Conservation (phyloP, 2,329 filamentous ascomycete species). For the Xylariaceae sp. region DNA sequence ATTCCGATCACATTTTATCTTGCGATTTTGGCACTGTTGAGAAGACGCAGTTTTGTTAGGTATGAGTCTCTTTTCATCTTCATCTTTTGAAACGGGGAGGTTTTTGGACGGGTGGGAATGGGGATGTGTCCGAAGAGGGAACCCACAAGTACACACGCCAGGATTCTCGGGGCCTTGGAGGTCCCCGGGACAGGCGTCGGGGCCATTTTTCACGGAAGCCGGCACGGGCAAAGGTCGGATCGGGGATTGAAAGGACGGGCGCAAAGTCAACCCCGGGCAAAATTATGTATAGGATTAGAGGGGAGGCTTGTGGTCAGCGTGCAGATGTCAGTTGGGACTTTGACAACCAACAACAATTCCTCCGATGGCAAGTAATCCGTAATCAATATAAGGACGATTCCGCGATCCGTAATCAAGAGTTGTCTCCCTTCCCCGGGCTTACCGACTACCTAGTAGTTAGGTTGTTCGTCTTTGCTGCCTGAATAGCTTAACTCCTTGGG, state of each 20-base stretch:
- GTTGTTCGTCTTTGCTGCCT: too few relatives aligned
- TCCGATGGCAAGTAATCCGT: background rate
- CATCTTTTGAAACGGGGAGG: background rate
- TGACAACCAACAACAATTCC: background rate
- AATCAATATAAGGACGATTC: too few relatives aligned
- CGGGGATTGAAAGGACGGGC: background rate
- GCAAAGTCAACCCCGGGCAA: conserved; percentile 4
- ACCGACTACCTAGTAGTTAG: too few relatives aligned
- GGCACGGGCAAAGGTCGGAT: background rate
- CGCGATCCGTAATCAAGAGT: too few relatives aligned
- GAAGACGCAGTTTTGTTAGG: background rate
- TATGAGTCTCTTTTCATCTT: too few relatives aligned
- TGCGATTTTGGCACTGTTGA: conserved; percentile 49
- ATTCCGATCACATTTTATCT: conserved; percentile 57
- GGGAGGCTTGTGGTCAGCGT: background rate
- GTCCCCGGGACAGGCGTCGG: conserved; percentile 19
- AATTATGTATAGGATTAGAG: background rate
- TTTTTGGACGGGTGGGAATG: background rate
- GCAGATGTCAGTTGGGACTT: background rate
- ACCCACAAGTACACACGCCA: conserved; percentile 28
- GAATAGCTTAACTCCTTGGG: too few relatives aligned
- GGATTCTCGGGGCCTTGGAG: conserved; percentile 26
- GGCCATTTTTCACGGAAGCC: conserved; percentile 22
- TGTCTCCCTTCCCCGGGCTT: too few relatives aligned
- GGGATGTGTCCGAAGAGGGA: background rate